Evolutionary conservation across 2,329 filamentous ascomycete species (phyloP).

Genomic region (Sporothrix humicola): DNA sequence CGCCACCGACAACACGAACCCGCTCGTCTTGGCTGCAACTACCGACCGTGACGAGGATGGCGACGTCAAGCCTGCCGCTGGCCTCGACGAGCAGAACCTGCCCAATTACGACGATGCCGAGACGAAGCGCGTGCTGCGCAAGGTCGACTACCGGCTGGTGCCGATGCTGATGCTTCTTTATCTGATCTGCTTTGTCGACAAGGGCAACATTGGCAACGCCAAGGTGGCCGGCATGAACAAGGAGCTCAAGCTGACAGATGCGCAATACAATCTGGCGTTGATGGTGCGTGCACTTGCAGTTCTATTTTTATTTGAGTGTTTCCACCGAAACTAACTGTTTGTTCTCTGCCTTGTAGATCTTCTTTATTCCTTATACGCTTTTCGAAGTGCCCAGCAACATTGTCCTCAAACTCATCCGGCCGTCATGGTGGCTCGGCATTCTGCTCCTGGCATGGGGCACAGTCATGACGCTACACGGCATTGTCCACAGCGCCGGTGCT

Average conservation of each 20-base stretch:
- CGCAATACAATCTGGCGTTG: slow-evolving; percentile 64
- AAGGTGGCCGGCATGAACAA: slow-evolving; percentile 60
- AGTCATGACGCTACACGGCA: slow-evolving; percentile 57
- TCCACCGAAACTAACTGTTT: no score
- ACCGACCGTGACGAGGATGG: slow-evolving; percentile 63
- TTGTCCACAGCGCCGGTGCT: slow-evolving; percentile 56
- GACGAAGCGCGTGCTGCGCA: slow-evolving; percentile 30
- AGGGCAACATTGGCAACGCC: slow-evolving; percentile 62
- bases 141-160: slow-evolving; percentile 60
- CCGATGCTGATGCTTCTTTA: slow-evolving; percentile 72
- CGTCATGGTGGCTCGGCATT: slow-evolving; percentile 67
- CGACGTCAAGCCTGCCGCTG: slow-evolving; percentile 47
- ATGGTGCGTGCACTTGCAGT: slow-evolving; percentile 35
- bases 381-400: slow-evolving; percentile 72
- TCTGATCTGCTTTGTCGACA: slow-evolving; percentile 70
- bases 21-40: slow-evolving; percentile 41
- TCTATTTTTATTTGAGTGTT: neutral
- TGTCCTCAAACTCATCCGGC: slow-evolving; percentile 66
- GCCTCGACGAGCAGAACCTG: slow-evolving; percentile 1
- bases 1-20: slow-evolving; percentile 35
- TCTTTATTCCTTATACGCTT: slow-evolving; percentile 63
- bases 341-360: slow-evolving; percentile 46
- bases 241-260: slow-evolving; percentile 65
- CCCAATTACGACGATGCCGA: slow-evolving; percentile 29
- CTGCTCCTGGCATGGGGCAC: slow-evolving; percentile 71